Evolutionary conservation across 805 yeast species (phyloP).

Genomic region (Pichia exigua): DNA sequence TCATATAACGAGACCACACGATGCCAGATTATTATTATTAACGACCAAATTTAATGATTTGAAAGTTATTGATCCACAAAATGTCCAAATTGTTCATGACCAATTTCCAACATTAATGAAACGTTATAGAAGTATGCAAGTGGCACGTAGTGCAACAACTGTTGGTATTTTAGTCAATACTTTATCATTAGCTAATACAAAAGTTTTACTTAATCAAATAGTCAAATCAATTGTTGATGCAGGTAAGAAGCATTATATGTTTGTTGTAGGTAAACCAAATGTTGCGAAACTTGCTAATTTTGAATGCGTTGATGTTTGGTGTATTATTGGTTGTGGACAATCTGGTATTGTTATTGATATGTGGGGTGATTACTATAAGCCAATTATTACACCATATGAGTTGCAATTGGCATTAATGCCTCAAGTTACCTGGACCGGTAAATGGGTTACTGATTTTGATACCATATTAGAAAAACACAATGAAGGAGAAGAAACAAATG

Average conservation of each 20-base stretch:
- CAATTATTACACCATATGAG: slow-evolving; percentile 92
- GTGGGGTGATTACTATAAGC: slow-evolving; percentile 73
- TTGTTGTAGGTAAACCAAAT: slow-evolving; percentile 96
- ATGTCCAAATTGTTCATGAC: slow-evolving; percentile 34
- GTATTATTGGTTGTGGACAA: slow-evolving; percentile 87
- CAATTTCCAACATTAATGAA: slow-evolving; percentile 77
- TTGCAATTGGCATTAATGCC: slow-evolving; percentile 68
- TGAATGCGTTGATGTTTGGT: slow-evolving; percentile 92
- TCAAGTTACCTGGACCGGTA: slow-evolving; percentile 83
- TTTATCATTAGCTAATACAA: slow-evolving; percentile 69
- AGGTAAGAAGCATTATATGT: slow-evolving; percentile 86
- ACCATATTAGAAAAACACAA: slow-evolving; percentile 37
- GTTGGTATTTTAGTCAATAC: slow-evolving; percentile 89
- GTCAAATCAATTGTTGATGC: slow-evolving; percentile 56
- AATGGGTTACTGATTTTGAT: slow-evolving; percentile 79
- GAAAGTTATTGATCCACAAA: slow-evolving; percentile 39
- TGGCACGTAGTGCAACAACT: slow-evolving; percentile 87
- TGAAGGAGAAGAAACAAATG: slow-evolving; percentile 23
- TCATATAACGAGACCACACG: slow-evolving; percentile 65
- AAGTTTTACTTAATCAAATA: slow-evolving; percentile 53
- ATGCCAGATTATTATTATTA: slow-evolving; percentile 69
- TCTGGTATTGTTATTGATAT: slow-evolving; percentile 86
- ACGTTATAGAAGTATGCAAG: slow-evolving; percentile 78
- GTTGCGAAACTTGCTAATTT: slow-evolving; percentile 96
- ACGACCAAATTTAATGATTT: slow-evolving; percentile 61